Percentiles rank a stretch among this genome's conserved stretches.
Conservation (phyloP, 2,329 filamentous ascomycete genomes). For the Diaporthe sp. region DNA sequence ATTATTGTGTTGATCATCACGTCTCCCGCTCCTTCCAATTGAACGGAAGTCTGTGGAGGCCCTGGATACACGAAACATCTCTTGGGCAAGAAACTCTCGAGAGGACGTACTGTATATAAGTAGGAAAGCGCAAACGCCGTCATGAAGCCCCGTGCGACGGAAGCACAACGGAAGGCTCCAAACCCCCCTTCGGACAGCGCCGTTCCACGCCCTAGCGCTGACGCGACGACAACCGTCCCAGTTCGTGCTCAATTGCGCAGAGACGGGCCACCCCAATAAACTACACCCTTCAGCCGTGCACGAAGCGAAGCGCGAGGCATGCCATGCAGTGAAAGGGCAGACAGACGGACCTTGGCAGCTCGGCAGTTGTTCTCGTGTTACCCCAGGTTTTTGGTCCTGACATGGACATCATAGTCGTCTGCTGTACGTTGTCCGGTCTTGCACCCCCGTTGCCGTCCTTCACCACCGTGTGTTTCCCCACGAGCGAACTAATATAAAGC, state of each 20-base stretch:
- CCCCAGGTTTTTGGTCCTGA: neutral
- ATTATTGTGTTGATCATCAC: neutral
- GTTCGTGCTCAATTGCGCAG: constrained; percentile 29
- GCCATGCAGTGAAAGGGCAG: neutral
- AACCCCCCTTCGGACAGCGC: neutral
- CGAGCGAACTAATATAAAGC: neutral
- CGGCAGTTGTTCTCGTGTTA: neutral
- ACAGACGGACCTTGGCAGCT: neutral
- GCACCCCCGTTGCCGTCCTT: neutral
- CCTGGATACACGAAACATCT: too few species aligned
- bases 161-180: neutral
- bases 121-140: too few species aligned
- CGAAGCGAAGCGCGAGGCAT: neutral
- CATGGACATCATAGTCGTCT: neutral
- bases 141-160: neutral
- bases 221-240: neutral
- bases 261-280: neutral
- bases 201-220: constrained; percentile 16
- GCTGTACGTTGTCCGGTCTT: neutral
- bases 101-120: too few species aligned
- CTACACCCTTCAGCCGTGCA: neutral
- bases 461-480: too few species aligned
- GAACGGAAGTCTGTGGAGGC: too few species aligned
- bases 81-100: too few species aligned
- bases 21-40: neutral